Conservation (phyloP, 371 early-diverging fungal genomes). For the Mortierella sp. region DNA sequence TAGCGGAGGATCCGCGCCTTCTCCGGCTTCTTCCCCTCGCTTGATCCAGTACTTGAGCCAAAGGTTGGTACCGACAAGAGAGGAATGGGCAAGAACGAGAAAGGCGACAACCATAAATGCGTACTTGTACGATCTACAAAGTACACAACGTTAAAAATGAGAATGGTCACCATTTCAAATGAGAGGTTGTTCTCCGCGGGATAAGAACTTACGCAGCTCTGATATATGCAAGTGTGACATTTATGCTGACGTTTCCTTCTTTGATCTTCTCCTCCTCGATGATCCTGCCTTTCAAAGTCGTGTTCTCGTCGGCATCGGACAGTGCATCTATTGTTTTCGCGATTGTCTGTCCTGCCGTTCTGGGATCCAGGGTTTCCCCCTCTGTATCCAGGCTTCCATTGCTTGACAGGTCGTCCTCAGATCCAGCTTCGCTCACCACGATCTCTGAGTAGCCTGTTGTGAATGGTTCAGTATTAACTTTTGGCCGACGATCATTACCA, state of each 20-base stretch:
- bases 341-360: background rate
- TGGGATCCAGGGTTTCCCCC: no score
- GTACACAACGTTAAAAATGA: background rate
- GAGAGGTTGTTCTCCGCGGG: no score
- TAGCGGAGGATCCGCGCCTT: slow-evolving; percentile 57
- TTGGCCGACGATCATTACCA: background rate
- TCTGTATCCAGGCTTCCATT: background rate
- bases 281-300: slow-evolving; percentile 7
- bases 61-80: slow-evolving; percentile 47
- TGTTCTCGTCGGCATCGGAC: background rate
- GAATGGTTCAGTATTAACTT: background rate
- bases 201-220: slow-evolving; percentile 23
- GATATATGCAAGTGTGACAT: slow-evolving; percentile 9
- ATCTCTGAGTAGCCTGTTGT: background rate
- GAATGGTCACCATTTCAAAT: background rate
- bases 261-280: slow-evolving; percentile 26
- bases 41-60: slow-evolving; percentile 82
- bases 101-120: slow-evolving; percentile 3
- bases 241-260: slow-evolving; percentile 20
- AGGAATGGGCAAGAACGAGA: slow-evolving; percentile 4
- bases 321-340: background rate
- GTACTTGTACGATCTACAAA: slow-evolving; percentile 27
- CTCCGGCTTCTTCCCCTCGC: slow-evolving; percentile 33
- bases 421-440: background rate
- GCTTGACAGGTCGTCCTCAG: slow-evolving; percentile 8